phyloP scores from a whole-genome alignment of 805 yeast species.

The Pichia cabralensis region DNA sequence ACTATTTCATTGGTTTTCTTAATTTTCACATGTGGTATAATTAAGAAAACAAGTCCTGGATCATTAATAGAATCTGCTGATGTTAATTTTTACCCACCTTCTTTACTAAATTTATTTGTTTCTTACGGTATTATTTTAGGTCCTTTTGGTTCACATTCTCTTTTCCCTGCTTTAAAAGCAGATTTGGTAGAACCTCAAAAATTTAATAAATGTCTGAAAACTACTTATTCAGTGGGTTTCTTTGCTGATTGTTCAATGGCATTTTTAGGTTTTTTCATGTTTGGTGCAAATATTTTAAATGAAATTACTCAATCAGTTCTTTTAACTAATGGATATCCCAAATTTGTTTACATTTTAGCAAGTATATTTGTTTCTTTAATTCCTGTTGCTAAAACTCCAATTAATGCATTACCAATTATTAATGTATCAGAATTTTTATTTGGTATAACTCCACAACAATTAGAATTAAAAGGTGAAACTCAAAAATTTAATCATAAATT shows the following conservation, averaged over 20 bases:
- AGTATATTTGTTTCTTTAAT: slow-evolving; percentile 66
- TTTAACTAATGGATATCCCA: slow-evolving; percentile 58
- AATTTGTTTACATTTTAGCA: slow-evolving; percentile 42
- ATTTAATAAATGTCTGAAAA: slow-evolving; percentile 40
- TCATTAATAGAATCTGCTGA: slow-evolving; percentile 40
- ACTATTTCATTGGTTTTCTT: slow-evolving; percentile 40
- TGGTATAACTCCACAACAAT: slow-evolving; percentile 23
- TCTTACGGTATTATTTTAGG: slow-evolving; percentile 61
- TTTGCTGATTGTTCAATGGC: slow-evolving; percentile 54
- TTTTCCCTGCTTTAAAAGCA: slow-evolving; percentile 65
- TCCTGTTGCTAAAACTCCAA: slow-evolving; percentile 80
- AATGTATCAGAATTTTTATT: slow-evolving; percentile 52
- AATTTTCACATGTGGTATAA: slow-evolving; percentile 38
- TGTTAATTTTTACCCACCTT: slow-evolving; percentile 32
- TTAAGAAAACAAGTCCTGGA: slow-evolving; percentile 38
- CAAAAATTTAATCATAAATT: slow-evolving; percentile 9
- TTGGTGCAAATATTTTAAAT: slow-evolving; percentile 57
- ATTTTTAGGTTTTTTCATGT: slow-evolving; percentile 66
- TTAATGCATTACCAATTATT: slow-evolving; percentile 78
- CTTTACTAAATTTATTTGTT: slow-evolving; percentile 31
- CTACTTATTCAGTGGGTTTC: slow-evolving; percentile 51
- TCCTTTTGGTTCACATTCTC: slow-evolving; percentile 81
- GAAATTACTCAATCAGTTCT: slow-evolving; percentile 72
- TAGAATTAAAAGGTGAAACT: slow-evolving; percentile 9
- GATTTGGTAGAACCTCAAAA: slow-evolving; percentile 68